A percentile compares a stretch with the other conserved stretches of the same genome.
Evolutionary conservation across 2,329 filamentous ascomycete species (phyloP).

Genomic region (Neophaeococcomyces mojaviensis): DNA sequence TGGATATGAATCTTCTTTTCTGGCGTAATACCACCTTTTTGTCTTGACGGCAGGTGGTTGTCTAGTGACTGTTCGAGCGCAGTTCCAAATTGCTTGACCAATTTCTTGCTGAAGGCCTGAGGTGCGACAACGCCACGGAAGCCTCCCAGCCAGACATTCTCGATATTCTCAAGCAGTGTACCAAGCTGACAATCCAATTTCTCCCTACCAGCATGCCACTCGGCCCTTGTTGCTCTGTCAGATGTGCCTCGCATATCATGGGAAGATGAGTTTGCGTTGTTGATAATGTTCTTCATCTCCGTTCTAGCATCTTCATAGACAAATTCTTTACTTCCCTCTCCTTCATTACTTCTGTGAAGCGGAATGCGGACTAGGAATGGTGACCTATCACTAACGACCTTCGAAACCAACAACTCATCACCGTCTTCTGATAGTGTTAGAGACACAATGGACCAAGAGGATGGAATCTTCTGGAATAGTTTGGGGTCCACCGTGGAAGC

Average conservation of each 20-base stretch:
- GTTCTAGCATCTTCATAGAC: slow-evolving; percentile 71
- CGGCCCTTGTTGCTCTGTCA: slow-evolving; percentile 61
- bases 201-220: slow-evolving; percentile 87
- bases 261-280: slow-evolving; percentile 72
- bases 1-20: slow-evolving; percentile 50
- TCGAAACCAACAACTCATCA: slow-evolving; percentile 83
- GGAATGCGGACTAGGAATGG: slow-evolving; percentile 86
- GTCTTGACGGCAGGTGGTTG: slow-evolving; percentile 76
- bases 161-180: slow-evolving; percentile 74
- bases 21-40: slow-evolving; percentile 47
- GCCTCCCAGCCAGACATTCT: slow-evolving; percentile 89
- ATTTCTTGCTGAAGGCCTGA: slow-evolving; percentile 52
- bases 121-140: slow-evolving; percentile 92
- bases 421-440: slow-evolving; percentile 73
- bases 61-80: slow-evolving; percentile 73
- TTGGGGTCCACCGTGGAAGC: slow-evolving; percentile 46
- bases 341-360: slow-evolving; percentile 71
- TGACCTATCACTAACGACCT: slow-evolving; percentile 63
- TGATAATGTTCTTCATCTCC: slow-evolving; percentile 77
- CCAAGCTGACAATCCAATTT: slow-evolving; percentile 68
- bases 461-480: slow-evolving; percentile 56
- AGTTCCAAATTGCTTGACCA: slow-evolving; percentile 68
- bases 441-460: slow-evolving; percentile 77
- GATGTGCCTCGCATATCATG: slow-evolving; percentile 57
- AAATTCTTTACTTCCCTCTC: slow-evolving; percentile 73